phyloP scores from a whole-genome alignment of 768 basidiomycete genomes.

The Cyclocybe aegerita region DNA sequence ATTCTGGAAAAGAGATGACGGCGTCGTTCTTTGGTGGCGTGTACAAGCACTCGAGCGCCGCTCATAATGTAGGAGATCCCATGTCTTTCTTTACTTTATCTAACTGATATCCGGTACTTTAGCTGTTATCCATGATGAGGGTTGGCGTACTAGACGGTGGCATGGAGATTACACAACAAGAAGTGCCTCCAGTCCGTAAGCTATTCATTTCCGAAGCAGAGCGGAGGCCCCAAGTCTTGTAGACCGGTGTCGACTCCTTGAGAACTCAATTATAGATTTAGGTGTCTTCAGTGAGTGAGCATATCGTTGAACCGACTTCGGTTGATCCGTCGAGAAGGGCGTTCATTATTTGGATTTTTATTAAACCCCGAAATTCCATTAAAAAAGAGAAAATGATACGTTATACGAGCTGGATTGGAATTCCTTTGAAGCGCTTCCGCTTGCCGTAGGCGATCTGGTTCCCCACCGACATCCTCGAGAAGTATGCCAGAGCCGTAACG shows the following conservation, averaged over 20 bases:
- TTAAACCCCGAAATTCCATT: no score
- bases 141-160: constrained; percentile 55
- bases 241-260: no score
- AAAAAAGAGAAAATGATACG: no score
- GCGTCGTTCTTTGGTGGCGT: constrained; percentile 79
- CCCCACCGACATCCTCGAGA: constrained; percentile 14
- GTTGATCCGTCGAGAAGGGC: no score
- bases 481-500: constrained; percentile 15
- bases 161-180: constrained; percentile 9
- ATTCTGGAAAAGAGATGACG: constrained; percentile 81
- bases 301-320: no score
- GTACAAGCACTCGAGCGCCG: constrained; percentile 61
- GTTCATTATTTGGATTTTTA: no score
- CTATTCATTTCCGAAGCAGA: constrained; percentile 9
- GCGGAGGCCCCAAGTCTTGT: no score
- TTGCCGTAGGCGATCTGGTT: no score
- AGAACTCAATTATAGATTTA: no score
- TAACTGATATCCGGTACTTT: neutral
- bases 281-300: no score
- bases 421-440: no score
- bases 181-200: neutral
- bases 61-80: constrained; percentile 40
- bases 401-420: no score
- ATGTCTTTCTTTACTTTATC: neutral
- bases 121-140: constrained; percentile 59